Conservation (phyloP, 179 eudicot species). For the Nepenthes alata region DNA sequence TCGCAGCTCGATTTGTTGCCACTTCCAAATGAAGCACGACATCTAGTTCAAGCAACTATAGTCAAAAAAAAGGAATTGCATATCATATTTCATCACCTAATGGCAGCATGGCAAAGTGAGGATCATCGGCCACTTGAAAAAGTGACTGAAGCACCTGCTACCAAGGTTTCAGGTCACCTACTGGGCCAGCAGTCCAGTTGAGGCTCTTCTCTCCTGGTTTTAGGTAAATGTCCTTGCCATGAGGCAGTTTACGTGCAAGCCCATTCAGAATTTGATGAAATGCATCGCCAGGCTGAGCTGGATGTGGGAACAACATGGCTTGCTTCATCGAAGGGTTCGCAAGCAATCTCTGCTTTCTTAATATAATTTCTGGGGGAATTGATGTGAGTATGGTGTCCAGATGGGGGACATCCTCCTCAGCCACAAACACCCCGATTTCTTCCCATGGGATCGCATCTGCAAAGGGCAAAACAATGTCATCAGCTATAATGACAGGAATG, state of each 20-base stretch:
- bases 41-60: too few species aligned
- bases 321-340: slow-evolving; percentile 93
- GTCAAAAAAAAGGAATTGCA: too few species aligned
- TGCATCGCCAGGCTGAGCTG: slow-evolving; percentile 84
- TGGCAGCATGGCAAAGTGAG: too few species aligned
- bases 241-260: slow-evolving; percentile 82
- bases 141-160: slow-evolving; percentile 13
- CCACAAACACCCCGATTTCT: slow-evolving; percentile 74
- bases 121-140: too few species aligned
- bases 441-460: slow-evolving; percentile 99
- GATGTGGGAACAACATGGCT: slow-evolving; percentile 88
- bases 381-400: slow-evolving; percentile 76
- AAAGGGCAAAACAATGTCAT: slow-evolving; percentile 83
- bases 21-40: too few species aligned
- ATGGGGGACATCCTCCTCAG: slow-evolving; percentile 73
- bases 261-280: slow-evolving; percentile 92
- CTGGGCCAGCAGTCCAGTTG: slow-evolving; percentile 92
- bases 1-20: too few species aligned
- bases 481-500: slow-evolving; percentile 87
- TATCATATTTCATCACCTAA: too few species aligned
- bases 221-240: slow-evolving; percentile 41
- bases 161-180: slow-evolving; percentile 88
- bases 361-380: slow-evolving; percentile 63
- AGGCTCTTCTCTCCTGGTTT: slow-evolving; percentile 47
- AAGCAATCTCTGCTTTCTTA: slow-evolving; percentile 78